Evolutionary conservation across 1,284 basidiomycete species (phyloP).

Genomic region (Volvariella surrecta): DNA sequence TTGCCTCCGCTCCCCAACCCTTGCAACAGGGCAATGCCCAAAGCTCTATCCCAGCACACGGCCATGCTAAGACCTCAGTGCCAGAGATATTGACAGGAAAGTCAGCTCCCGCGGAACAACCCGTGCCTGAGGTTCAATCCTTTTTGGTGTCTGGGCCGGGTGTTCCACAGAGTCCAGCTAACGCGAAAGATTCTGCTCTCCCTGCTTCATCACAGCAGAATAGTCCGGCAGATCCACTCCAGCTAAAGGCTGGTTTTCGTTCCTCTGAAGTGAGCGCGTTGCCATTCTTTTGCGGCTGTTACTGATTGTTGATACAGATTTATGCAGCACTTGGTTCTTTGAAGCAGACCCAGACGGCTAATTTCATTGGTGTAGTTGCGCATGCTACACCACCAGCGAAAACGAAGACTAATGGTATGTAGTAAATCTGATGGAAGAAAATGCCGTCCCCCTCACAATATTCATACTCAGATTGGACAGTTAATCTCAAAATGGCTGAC

Average conservation of each 20-base stretch:
- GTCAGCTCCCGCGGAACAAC: too few species aligned
- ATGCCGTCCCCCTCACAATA: too few species aligned
- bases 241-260: constrained; percentile 3
- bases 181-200: neutral
- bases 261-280: constrained; percentile 1
- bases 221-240: neutral
- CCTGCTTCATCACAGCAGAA: neutral
- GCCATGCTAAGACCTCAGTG: neutral
- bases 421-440: too few species aligned
- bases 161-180: too few species aligned
- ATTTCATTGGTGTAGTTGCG: neutral
- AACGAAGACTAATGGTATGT: neutral
- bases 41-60: neutral
- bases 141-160: too few species aligned
- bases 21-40: neutral
- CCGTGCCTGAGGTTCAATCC: too few species aligned
- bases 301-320: neutral
- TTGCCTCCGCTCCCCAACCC: neutral
- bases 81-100: neutral
- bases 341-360: neutral
- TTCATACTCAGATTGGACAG: constrained; percentile 19
- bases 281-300: too few species aligned
- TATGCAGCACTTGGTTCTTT: neutral
- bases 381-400: neutral
- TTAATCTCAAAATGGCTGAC: constrained; percentile 31